Conservation (phyloP, 495 filamentous ascomycete genomes). For the Trichoderma erinaceum region DNA sequence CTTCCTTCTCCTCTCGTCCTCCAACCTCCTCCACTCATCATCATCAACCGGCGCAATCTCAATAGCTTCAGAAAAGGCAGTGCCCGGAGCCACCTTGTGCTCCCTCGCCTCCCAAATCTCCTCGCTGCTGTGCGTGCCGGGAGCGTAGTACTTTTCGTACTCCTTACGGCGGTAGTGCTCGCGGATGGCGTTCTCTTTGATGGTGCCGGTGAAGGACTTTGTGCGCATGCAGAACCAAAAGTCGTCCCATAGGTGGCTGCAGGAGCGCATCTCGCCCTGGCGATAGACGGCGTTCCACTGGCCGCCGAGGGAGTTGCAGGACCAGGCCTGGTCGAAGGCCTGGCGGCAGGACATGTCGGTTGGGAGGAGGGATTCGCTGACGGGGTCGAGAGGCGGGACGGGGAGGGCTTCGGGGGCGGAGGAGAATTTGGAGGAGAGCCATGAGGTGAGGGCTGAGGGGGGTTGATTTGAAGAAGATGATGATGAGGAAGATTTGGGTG, state of each 20-base stretch:
- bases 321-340: constrained; percentile 89
- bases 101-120: constrained; percentile 80
- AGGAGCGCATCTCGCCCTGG: constrained; percentile 64
- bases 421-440: constrained; percentile 20
- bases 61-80: constrained; percentile 40
- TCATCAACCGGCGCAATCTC: constrained; percentile 52
- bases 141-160: constrained; percentile 64
- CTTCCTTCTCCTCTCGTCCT: constrained; percentile 46
- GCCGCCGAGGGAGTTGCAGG: constrained; percentile 88
- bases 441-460: constrained; percentile 18
- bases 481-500: constrained; percentile 16
- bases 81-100: constrained; percentile 38
- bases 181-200: constrained; percentile 53
- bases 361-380: constrained; percentile 60
- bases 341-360: constrained; percentile 79
- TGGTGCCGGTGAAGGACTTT: constrained; percentile 43
- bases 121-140: constrained; percentile 65
- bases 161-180: constrained; percentile 64
- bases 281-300: constrained; percentile 81
- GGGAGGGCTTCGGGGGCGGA: constrained; percentile 17
- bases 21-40: constrained; percentile 49
- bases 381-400: constrained; percentile 25
- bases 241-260: constrained; percentile 75
- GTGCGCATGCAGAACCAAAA: constrained; percentile 96
- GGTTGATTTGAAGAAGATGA: constrained; percentile 16